Evolutionary conservation across 495 filamentous ascomycete species (phyloP).

Genomic region (Podospora anserina): DNA sequence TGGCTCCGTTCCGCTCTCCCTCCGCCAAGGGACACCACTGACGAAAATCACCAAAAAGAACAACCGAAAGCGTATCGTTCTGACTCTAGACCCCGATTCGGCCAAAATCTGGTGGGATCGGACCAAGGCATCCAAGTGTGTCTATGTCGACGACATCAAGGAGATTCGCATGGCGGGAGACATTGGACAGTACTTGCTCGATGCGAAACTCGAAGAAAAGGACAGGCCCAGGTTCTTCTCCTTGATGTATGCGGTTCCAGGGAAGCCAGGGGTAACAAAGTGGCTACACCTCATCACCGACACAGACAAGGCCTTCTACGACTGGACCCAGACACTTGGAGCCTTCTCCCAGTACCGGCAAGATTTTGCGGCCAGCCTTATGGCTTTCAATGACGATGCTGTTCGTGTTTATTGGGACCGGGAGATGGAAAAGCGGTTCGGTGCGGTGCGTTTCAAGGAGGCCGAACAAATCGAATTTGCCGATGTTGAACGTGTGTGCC

Average conservation of each 20-base stretch:
- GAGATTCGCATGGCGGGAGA: constrained; percentile 84
- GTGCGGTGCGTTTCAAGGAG: constrained; percentile 52
- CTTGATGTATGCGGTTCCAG: constrained; percentile 74
- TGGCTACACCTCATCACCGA: constrained; percentile 77
- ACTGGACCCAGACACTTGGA: constrained; percentile 81
- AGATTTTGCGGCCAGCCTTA: constrained; percentile 82
- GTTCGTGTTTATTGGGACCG: constrained; percentile 77
- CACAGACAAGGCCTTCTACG: constrained; percentile 60
- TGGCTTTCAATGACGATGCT: constrained; percentile 74
- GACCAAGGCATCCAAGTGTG: constrained; percentile 69
- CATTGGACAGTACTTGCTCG: constrained; percentile 83
- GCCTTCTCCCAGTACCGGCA: constrained; percentile 76
- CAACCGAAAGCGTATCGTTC: constrained; percentile 66
- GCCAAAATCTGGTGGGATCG: constrained; percentile 87
- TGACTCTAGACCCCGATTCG: constrained; percentile 73
- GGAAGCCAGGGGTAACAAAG: constrained; percentile 63
- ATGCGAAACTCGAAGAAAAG: constrained; percentile 63
- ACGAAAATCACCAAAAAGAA: constrained; percentile 79
- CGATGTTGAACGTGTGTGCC: constrained; percentile 78
- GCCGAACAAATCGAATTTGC: constrained; percentile 70
- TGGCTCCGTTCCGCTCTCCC: constrained; percentile 57
- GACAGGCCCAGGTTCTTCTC: constrained; percentile 76
- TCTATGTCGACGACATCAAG: constrained; percentile 92
- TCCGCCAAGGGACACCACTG: constrained; percentile 73
- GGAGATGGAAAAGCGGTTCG: constrained; percentile 73